A percentile compares a stretch with the other conserved stretches of the same genome.
These are phyloP conservation scores for Penicillium sclerotiorum DNA, from an alignment of 2,329 filamentous ascomycete species.

Conservation along the genomic window DNA sequence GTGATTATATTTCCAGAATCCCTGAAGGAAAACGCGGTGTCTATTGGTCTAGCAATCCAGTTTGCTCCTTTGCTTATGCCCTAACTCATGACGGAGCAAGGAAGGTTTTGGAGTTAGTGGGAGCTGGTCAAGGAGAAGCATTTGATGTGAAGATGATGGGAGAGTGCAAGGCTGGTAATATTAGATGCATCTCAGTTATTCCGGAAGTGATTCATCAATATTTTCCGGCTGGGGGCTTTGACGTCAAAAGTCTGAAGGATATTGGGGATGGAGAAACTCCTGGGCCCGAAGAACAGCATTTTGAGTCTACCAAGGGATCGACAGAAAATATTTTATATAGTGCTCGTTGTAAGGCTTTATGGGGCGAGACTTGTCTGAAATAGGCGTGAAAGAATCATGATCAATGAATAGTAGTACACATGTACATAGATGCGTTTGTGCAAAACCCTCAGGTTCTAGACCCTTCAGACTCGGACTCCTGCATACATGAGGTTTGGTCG, in stretches of 20 bases:
- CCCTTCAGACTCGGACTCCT: too few relatives aligned
- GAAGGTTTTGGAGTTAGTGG: slow-evolving; percentile 34
- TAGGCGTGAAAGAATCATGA: too few relatives aligned
- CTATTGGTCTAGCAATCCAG: slow-evolving; percentile 28
- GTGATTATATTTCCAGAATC: slow-evolving; percentile 11
- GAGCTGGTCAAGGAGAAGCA: slow-evolving; percentile 33
- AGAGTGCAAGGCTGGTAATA: slow-evolving; percentile 29
- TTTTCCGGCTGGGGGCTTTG: slow-evolving; percentile 29
- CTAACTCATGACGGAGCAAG: slow-evolving; percentile 44
- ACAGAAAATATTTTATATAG: slow-evolving; percentile 41
- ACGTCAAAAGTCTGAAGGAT: slow-evolving; percentile 27
- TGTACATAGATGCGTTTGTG: not conserved
- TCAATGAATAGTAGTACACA: not conserved
- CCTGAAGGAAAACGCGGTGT: slow-evolving; percentile 27
- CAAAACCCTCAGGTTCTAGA: too few relatives aligned
- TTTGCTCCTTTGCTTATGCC: slow-evolving; percentile 42
- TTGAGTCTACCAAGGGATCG: slow-evolving; percentile 34
- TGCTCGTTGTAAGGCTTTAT: slow-evolving; percentile 39
- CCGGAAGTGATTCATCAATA: slow-evolving; percentile 43
- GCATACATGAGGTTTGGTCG: too few relatives aligned
- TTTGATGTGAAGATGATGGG: slow-evolving; percentile 40
- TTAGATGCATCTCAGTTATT: slow-evolving; percentile 42
- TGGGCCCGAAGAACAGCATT: slow-evolving; percentile 19
- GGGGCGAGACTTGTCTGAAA: slow-evolving; percentile 16
- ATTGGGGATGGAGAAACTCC: slow-evolving; percentile 23